Conservation (phyloP, 2,329 filamentous ascomycete species). For the Domatiomyces globalis region DNA sequence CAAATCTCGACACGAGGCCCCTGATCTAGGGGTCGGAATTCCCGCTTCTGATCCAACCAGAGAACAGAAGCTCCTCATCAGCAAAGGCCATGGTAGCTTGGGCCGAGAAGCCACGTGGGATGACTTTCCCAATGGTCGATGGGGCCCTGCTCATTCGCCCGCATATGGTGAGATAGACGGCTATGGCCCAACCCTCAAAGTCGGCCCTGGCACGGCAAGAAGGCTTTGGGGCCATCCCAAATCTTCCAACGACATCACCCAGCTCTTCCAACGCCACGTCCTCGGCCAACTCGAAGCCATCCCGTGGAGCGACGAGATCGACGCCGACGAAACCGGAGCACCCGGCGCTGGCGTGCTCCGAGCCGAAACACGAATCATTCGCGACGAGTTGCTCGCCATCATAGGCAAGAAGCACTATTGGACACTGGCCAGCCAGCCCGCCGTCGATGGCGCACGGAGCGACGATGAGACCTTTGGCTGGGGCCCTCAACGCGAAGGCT, state of each 20-base stretch:
- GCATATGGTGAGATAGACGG: conserved; percentile 95
- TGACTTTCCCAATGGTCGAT: conserved; percentile 91
- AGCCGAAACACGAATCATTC: conserved; percentile 71
- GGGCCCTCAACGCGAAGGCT: conserved; percentile 73
- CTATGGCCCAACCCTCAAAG: conserved; percentile 92
- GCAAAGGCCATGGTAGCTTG: conserved; percentile 77
- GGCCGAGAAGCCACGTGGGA: conserved; percentile 97
- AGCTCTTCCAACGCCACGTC: conserved; percentile 68
- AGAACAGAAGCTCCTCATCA: conserved; percentile 79
- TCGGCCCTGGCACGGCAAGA: conserved; percentile 70
- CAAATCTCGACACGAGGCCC: conserved; percentile 46
- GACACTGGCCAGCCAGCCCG: conserved; percentile 90
- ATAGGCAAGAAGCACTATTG: conserved; percentile 76
- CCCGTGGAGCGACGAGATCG: conserved; percentile 84
- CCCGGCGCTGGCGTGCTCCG: conserved; percentile 38
- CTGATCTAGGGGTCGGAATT: conserved; percentile 63
- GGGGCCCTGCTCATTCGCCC: conserved; percentile 82
- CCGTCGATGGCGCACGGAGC: conserved; percentile 72
- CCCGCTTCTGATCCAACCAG: conserved; percentile 58
- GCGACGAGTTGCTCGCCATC: conserved; percentile 56
- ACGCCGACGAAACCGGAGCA: conserved; percentile 13
- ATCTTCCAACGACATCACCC: conserved; percentile 55
- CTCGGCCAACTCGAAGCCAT: conserved; percentile 65
- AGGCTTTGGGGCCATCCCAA: conserved; percentile 72
- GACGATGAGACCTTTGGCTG: conserved; percentile 73